phyloP scores from a whole-genome alignment of 2,329 filamentous ascomycete species.

The Penicillium sclerotigenum region DNA sequence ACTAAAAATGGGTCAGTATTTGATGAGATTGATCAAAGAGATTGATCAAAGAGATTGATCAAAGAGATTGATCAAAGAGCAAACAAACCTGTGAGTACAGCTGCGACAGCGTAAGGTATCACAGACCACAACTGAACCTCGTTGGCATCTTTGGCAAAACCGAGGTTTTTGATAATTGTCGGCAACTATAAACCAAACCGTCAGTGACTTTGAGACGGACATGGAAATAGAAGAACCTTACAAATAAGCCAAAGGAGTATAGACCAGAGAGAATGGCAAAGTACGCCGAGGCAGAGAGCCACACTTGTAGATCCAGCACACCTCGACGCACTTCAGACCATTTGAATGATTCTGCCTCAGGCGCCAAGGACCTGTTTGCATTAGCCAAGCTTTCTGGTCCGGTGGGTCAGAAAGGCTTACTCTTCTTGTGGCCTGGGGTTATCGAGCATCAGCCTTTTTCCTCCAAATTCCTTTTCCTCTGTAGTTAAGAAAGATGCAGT shows the following conservation, averaged over 20 bases:
- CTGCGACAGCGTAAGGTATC: slow-evolving; percentile 61
- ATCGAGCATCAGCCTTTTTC: slow-evolving; percentile 45
- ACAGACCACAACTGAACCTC: slow-evolving; percentile 62
- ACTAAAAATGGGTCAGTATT: slow-evolving; percentile 17
- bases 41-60: no score
- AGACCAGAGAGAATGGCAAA: slow-evolving; percentile 57
- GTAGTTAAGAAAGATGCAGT: slow-evolving; percentile 54
- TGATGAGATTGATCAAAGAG: background rate
- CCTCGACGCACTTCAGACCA: slow-evolving; percentile 64
- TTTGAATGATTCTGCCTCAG: slow-evolving; percentile 49
- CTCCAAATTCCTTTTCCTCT: slow-evolving; percentile 52
- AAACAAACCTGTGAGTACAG: slow-evolving; percentile 51
- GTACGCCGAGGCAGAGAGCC: slow-evolving; percentile 62
- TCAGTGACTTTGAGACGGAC: background rate
- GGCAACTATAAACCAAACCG: slow-evolving; percentile 47
- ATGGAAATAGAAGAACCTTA: slow-evolving; percentile 28
- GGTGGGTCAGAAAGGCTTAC: slow-evolving; percentile 18
- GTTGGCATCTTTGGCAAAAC: slow-evolving; percentile 54
- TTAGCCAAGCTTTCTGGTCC: background rate
- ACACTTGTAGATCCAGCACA: slow-evolving; percentile 58
- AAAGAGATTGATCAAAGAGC: background rate
- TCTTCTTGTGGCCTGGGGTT: slow-evolving; percentile 26
- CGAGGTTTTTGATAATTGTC: slow-evolving; percentile 60
- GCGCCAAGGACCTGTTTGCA: slow-evolving; percentile 18
- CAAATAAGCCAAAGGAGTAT: slow-evolving; percentile 64